phyloP scores from a whole-genome alignment of 2,329 filamentous ascomycete genomes.

The Paracamarosporium sp. region DNA sequence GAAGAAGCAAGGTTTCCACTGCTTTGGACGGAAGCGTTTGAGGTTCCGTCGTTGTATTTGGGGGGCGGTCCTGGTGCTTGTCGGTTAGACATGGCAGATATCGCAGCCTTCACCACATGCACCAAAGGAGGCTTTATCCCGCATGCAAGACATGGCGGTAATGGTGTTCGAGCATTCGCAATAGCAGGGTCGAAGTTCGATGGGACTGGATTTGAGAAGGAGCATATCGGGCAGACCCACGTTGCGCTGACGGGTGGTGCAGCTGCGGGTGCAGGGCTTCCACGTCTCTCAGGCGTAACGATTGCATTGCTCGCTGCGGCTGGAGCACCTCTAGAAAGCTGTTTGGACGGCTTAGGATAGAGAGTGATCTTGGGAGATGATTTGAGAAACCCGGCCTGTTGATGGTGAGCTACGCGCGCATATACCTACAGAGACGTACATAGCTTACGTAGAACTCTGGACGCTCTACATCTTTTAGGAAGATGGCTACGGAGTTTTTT shows the following conservation, averaged over 20 bases:
- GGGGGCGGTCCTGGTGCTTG: constrained; percentile 35
- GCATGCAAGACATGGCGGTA: constrained; percentile 89
- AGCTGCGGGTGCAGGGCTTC: constrained; percentile 54
- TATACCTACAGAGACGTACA: constrained; percentile 12
- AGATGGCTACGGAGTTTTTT: constrained; percentile 81
- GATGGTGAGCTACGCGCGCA: constrained; percentile 18
- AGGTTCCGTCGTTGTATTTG: constrained; percentile 43
- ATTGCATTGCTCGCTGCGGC: constrained; percentile 50
- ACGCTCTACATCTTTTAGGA: constrained; percentile 89
- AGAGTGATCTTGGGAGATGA: constrained; percentile 94
- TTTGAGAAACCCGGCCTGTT: constrained; percentile 85
- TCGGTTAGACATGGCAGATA: constrained; percentile 73
- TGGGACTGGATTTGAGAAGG: constrained; percentile 89
- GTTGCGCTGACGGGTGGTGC: constrained; percentile 69
- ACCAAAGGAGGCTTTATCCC: constrained; percentile 90
- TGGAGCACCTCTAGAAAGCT: constrained; percentile 61
- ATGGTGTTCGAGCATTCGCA: constrained; percentile 77
- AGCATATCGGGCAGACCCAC: constrained; percentile 96
- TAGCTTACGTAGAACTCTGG: constrained; percentile 81
- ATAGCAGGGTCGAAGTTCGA: constrained; percentile 90
- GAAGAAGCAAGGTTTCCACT: constrained; percentile 8
- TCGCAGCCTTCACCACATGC: constrained; percentile 84
- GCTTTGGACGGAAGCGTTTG: constrained; percentile 10
- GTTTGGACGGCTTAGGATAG: constrained; percentile 79
- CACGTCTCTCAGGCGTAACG: constrained; percentile 42